Evolutionary conservation across 2,329 filamentous ascomycete genomes (phyloP).

Genomic region (Fusarium denticulatum): DNA sequence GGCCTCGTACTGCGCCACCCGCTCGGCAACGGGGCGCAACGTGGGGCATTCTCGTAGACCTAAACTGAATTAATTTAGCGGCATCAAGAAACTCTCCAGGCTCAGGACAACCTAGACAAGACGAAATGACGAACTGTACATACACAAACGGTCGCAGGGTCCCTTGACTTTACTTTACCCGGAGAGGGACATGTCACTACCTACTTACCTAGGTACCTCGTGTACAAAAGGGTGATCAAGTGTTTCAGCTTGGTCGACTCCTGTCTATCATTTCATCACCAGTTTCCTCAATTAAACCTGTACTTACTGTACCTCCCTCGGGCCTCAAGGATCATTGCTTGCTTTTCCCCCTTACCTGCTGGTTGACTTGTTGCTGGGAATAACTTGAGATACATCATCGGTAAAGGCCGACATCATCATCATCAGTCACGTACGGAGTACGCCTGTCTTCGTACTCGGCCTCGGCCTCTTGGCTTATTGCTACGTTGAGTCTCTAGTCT

Average conservation of each 20-base stretch:
- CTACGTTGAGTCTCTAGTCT: not conserved
- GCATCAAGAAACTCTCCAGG: not conserved
- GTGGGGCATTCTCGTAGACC: slow-evolving; percentile 22
- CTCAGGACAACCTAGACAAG: not conserved
- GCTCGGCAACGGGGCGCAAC: slow-evolving; percentile 34
- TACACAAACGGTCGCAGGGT: not conserved
- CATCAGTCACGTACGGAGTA: not conserved
- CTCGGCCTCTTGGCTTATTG: slow-evolving; percentile 1
- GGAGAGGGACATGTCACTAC: not conserved
- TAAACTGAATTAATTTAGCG: slow-evolving; percentile 3
- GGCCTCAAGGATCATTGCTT: slow-evolving; percentile 2
- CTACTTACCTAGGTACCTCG: no score
- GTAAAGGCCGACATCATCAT: slow-evolving; percentile 11
- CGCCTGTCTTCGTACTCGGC: slow-evolving; percentile 22
- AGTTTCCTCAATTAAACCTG: slow-evolving; percentile 1
- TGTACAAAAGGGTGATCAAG: slow-evolving; percentile 18
- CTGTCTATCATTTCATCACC: slow-evolving; percentile 40
- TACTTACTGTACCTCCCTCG: not conserved
- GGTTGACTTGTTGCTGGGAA: not conserved
- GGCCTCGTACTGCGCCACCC: slow-evolving; percentile 32
- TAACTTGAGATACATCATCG: slow-evolving; percentile 3
- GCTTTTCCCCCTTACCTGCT: not conserved
- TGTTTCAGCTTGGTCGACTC: slow-evolving; percentile 37
- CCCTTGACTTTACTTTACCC: slow-evolving; percentile 13
- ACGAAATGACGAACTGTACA: slow-evolving; percentile 4